These are phyloP conservation scores for Trametes meyenii DNA, from an alignment of 768 basidiomycete genomes.

Conservation along the genomic window DNA sequence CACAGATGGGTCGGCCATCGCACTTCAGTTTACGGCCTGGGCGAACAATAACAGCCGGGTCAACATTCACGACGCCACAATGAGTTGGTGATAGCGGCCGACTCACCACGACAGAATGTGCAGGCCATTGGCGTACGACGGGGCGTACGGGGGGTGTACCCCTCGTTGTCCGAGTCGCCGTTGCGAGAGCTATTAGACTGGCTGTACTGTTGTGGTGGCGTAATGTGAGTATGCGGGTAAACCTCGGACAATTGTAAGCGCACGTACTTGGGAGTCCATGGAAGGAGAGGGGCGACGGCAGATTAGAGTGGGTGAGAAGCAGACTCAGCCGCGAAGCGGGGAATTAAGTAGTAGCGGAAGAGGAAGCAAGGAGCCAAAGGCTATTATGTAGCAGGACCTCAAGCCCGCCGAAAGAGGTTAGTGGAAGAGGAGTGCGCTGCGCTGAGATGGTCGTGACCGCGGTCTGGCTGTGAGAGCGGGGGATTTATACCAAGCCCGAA, in stretches of 20 bases:
- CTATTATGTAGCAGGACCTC: conserved; percentile 15
- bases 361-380: not conserved
- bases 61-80: not conserved
- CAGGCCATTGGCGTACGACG: conserved; percentile 72
- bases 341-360: not conserved
- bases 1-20: conserved; percentile 68
- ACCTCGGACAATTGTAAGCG: not conserved
- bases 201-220: conserved; percentile 13
- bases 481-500: conserved; percentile 11
- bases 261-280: conserved; percentile 15
- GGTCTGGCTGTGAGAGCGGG: conserved; percentile 7
- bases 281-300: conserved; percentile 2
- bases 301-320: conserved; percentile 6
- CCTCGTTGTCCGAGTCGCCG: conserved; percentile 33
- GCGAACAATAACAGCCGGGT: not conserved
- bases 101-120: conserved; percentile 67
- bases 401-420: conserved; percentile 19
- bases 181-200: conserved; percentile 7
- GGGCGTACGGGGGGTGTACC: conserved; percentile 35
- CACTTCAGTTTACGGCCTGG: conserved; percentile 74
- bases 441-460: conserved; percentile 12
- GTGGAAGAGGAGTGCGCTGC: conserved; percentile 9
- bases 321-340: not conserved
- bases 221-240: not conserved
- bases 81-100: not conserved